phyloP scores from a whole-genome alignment of 78 protist species.

The Mastigamoeba balamuthi region DNA sequence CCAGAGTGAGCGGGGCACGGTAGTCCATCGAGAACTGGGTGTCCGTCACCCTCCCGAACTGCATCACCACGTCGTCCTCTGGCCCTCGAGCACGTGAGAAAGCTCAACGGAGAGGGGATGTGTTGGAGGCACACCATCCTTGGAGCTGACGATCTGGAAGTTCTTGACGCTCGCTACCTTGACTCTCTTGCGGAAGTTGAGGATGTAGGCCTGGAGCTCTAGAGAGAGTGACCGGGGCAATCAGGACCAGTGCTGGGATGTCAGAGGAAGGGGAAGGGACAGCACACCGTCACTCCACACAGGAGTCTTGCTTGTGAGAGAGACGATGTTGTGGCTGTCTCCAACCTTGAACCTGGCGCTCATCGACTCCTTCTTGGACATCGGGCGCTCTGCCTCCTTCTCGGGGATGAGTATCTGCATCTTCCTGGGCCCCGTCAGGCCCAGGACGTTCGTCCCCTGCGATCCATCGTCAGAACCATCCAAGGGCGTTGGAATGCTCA shows the following conservation, averaged over 20 bases:
- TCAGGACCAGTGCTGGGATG: no score
- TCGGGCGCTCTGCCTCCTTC: background rate
- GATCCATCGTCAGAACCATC: background rate
- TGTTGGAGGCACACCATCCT: background rate
- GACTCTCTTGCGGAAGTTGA: constrained; percentile 69
- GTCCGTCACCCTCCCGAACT: constrained; percentile 29
- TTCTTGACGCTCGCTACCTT: constrained; percentile 70
- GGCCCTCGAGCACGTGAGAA: no score
- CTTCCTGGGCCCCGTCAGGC: constrained; percentile 48
- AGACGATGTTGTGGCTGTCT: background rate
- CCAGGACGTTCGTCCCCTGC: constrained; percentile 34
- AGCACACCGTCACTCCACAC: constrained; percentile 30
- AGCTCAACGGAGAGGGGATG: background rate
- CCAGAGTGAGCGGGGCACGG: constrained; percentile 22
- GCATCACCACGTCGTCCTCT: constrained; percentile 22
- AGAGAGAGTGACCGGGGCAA: no score
- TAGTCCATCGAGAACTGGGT: constrained; percentile 47
- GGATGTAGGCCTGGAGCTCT: constrained; percentile 60
- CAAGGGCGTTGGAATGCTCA: background rate
- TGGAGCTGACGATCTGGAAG: constrained; percentile 56
- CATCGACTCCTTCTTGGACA: background rate
- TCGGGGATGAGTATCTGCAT: constrained; percentile 32
- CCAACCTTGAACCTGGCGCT: background rate
- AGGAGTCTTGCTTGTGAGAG: constrained; percentile 31
- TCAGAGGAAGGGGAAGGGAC: background rate